phyloP scores from a whole-genome alignment of 2,329 filamentous ascomycete genomes.

The Thermoascus crustaceus region DNA sequence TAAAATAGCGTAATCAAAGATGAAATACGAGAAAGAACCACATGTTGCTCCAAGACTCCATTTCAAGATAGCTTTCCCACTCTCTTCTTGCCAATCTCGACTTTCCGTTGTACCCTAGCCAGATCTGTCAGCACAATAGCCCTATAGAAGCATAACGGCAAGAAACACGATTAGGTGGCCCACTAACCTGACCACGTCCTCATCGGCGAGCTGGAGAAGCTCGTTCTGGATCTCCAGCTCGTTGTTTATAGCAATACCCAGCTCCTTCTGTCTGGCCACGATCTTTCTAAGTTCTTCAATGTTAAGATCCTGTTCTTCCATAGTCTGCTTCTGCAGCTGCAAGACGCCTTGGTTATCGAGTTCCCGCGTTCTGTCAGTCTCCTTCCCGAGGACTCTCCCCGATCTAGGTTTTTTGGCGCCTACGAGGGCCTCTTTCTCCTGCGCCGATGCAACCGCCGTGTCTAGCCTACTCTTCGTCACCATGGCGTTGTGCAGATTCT shows the following conservation, averaged over 20 bases:
- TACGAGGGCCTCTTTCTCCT: conserved; percentile 39
- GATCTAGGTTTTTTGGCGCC: conserved; percentile 30
- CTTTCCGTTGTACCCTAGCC: conserved; percentile 35
- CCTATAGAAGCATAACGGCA: not conserved
- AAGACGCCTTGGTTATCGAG: conserved; percentile 57
- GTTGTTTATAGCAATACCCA: conserved; percentile 55
- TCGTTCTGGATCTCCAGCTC: conserved; percentile 56
- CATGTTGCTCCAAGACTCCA: not conserved
- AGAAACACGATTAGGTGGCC: conserved; percentile 10
- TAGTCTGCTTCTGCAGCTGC: conserved; percentile 55
- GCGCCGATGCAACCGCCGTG: conserved; percentile 37
- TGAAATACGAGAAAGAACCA: not conserved
- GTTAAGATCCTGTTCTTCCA: conserved; percentile 54
- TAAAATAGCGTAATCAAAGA: not conserved
- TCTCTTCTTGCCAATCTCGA: conserved; percentile 41
- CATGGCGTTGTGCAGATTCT: conserved; percentile 53
- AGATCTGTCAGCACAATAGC: conserved; percentile 11
- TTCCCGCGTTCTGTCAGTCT: conserved; percentile 55
- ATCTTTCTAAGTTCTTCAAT: conserved; percentile 52
- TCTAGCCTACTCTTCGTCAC: conserved; percentile 42
- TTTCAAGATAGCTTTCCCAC: conserved; percentile 39
- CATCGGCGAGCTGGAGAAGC: conserved; percentile 50
- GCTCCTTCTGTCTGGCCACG: conserved; percentile 51
- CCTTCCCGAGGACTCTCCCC: conserved; percentile 44
- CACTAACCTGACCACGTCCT: conserved; percentile 46